These are phyloP conservation scores for Annulohypoxylon nitens DNA, from an alignment of 495 filamentous ascomycete species.

Conservation along the genomic window DNA sequence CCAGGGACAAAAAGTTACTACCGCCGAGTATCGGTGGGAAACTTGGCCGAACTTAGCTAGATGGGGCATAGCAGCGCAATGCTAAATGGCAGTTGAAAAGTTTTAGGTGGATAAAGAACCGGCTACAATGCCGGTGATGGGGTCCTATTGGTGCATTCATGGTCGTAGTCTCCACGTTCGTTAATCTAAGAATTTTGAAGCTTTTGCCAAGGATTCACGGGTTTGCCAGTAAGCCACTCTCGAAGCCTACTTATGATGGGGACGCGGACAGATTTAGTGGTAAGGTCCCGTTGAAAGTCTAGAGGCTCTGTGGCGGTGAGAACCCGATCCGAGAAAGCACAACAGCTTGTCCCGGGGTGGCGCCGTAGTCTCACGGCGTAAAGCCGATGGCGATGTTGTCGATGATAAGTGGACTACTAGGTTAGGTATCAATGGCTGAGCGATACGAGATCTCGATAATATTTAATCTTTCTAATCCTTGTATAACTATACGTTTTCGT, in stretches of 20 bases:
- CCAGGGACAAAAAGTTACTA: constrained; percentile 3
- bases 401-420: neutral
- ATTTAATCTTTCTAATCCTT: constrained; percentile 18
- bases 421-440: neutral
- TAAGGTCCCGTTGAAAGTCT: constrained; percentile 2
- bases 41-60: constrained; percentile 40
- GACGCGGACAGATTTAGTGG: neutral
- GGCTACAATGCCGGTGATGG: constrained; percentile 35
- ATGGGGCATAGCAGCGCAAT: constrained; percentile 36
- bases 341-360: constrained; percentile 10
- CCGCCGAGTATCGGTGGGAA: constrained; percentile 48
- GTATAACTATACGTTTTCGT: neutral
- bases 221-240: constrained; percentile 1
- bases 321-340: constrained; percentile 23
- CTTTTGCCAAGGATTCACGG: constrained; percentile 29
- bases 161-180: constrained; percentile 21
- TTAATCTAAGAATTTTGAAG: constrained; percentile 32
- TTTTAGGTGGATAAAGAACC: constrained; percentile 42
- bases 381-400: constrained; percentile 27
- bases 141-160: constrained; percentile 31
- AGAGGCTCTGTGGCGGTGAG: constrained; percentile 36
- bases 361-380: constrained; percentile 13
- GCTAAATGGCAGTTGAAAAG: constrained; percentile 34
- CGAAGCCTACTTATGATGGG: constrained; percentile 19
- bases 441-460: constrained; percentile 28